Evolutionary conservation across 1,139 yeast species (phyloP).

Genomic region (Debaryomyces fabryi): DNA sequence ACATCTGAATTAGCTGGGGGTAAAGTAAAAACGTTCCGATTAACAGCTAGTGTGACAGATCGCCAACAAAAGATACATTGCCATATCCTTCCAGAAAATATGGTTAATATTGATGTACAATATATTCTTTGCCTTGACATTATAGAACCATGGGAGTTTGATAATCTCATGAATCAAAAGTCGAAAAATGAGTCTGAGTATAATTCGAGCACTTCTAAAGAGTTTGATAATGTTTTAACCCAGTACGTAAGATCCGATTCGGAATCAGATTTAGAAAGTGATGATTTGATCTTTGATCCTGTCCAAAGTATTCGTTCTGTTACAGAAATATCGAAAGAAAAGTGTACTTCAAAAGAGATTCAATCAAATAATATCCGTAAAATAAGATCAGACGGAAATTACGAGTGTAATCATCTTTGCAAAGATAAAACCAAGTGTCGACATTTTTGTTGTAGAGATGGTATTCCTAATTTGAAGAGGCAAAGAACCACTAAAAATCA

Average conservation of each 20-base stretch:
- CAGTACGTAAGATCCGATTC: neutral
- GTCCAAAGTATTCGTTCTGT: neutral
- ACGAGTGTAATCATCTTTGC: conserved; percentile 43
- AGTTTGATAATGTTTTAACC: neutral
- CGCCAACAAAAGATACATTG: conserved; percentile 23
- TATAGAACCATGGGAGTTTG: conserved; percentile 9
- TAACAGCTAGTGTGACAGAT: conserved; percentile 20
- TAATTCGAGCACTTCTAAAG: neutral
- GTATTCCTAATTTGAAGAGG: conserved; percentile 24
- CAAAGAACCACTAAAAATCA: neutral
- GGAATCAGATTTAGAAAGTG: neutral
- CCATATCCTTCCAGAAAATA: conserved; percentile 34
- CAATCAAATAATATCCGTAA: conserved; percentile 6
- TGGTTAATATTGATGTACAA: conserved; percentile 31
- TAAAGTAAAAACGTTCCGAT: conserved; percentile 22
- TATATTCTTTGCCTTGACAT: neutral
- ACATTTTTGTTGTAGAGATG: conserved; percentile 48
- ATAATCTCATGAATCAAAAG: neutral
- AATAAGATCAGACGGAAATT: conserved; percentile 26
- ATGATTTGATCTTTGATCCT: neutral
- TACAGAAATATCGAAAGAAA: neutral
- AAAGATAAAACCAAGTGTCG: conserved; percentile 39
- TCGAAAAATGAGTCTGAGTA: neutral
- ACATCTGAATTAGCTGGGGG: conserved; percentile 26
- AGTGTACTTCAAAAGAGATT: neutral